Percentiles rank a stretch among this genome's conserved stretches.
Conservation (phyloP, 441 rosid species). For the Rhodomyrtus psidioides region DNA sequence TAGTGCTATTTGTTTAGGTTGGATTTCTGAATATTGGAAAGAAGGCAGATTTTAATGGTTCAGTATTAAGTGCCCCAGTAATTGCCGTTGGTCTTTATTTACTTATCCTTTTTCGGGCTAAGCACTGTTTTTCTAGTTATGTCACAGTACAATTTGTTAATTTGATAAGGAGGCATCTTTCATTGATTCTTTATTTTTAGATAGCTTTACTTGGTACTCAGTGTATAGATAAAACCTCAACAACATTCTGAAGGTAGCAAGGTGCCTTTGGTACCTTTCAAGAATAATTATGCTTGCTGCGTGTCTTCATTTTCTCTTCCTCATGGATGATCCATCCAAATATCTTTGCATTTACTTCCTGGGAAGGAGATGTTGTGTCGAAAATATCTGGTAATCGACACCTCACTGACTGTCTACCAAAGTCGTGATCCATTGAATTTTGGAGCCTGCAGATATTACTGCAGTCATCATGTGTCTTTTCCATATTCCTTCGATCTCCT, state of each 20-base stretch:
- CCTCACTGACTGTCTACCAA: not conserved
- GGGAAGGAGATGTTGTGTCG: not conserved
- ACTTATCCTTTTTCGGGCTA: not conserved
- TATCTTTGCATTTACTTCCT: not conserved
- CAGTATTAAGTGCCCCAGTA: not conserved
- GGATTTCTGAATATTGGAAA: not conserved
- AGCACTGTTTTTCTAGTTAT: not conserved
- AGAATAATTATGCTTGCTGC: not conserved
- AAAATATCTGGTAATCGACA: not conserved
- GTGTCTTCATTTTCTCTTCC: not conserved
- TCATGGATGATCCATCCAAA: not conserved
- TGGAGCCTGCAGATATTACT: not conserved
- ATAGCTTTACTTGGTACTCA: not conserved
- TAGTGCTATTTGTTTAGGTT: not conserved
- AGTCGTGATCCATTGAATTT: not conserved
- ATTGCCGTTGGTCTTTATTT: not conserved
- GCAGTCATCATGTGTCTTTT: not conserved
- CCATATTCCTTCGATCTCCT: not conserved
- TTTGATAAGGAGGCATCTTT: not conserved
- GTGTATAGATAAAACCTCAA: not conserved
- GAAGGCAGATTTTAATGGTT: not conserved
- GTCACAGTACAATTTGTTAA: not conserved
- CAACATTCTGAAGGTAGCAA: not conserved
- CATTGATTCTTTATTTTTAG: not conserved
- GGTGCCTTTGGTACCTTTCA: not conserved